Percentiles rank a stretch among this genome's conserved stretches.
phyloP scores from a whole-genome alignment of 768 basidiomycete genomes.

The Lentinula boryana region DNA sequence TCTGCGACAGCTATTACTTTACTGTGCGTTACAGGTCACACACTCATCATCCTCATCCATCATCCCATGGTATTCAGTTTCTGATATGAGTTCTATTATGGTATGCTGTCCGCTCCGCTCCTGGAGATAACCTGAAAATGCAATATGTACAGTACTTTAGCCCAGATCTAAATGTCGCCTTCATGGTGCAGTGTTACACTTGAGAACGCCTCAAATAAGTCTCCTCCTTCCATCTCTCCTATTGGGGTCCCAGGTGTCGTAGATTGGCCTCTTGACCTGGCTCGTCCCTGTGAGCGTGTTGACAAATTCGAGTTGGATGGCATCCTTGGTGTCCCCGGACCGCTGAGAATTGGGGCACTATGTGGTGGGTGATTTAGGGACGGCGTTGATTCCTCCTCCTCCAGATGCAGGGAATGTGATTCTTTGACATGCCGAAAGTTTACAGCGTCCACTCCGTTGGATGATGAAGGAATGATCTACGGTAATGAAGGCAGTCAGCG shows the following conservation, averaged over 20 bases:
- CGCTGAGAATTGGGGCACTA: not conserved
- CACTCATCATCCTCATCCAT: not conserved
- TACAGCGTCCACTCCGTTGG: conserved; percentile 75
- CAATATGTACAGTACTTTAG: not conserved
- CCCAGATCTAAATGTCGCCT: conserved; percentile 37
- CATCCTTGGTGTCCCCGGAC: not conserved
- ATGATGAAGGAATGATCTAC: conserved; percentile 77
- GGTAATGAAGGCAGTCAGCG: conserved; percentile 4
- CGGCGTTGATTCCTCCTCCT: conserved; percentile 42
- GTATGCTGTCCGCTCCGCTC: not conserved
- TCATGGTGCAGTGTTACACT: conserved; percentile 88
- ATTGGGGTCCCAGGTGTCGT: conserved; percentile 27
- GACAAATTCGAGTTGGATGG: not conserved
- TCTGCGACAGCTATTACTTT: not conserved
- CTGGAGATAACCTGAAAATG: not conserved
- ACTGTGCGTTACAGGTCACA: not conserved
- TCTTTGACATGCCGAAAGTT: conserved; percentile 92
- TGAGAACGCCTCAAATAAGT: conserved; percentile 83
- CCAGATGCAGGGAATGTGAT: conserved; percentile 86
- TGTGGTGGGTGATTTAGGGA: not conserved
- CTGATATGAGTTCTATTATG: not conserved
- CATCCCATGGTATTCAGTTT: not conserved
- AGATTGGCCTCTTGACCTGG: conserved; percentile 21
- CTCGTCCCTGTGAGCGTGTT: conserved; percentile 19
- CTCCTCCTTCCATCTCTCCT: conserved; percentile 37